Percentiles rank a stretch among this genome's conserved stretches.
These are phyloP conservation scores for Ambrosia hybrid DNA, from an alignment of 140 eudicot genomes.

Conservation along the genomic window DNA sequence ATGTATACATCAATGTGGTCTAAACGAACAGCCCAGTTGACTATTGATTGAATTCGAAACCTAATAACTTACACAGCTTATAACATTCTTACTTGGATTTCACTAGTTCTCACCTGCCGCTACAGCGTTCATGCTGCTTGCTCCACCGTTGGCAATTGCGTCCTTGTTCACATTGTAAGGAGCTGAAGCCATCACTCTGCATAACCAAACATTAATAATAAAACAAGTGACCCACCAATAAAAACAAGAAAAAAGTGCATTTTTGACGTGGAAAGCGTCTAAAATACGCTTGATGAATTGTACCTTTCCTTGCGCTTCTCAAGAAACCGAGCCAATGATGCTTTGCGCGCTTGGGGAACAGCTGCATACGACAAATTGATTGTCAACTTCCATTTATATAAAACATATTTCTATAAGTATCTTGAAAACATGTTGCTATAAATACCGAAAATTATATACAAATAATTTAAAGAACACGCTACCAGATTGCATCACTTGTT, in stretches of 20 bases:
- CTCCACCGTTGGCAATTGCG: constrained; percentile 21
- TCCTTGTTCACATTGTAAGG: constrained; percentile 55
- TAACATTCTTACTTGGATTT: constrained; percentile 19
- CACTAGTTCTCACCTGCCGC: constrained; percentile 25
- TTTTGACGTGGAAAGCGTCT: neutral
- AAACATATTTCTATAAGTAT: neutral
- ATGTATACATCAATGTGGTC: constrained; percentile 44
- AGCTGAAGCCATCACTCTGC: constrained; percentile 56
- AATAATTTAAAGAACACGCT: constrained; percentile 1
- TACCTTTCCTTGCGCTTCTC: constrained; percentile 92
- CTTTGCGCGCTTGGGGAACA: constrained; percentile 82
- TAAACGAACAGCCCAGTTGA: constrained; percentile 15
- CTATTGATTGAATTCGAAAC: constrained; percentile 22
- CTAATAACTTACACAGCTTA: constrained; percentile 34
- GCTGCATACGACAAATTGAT: constrained; percentile 38
- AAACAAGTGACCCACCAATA: too few relatives aligned
- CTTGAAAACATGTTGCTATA: neutral
- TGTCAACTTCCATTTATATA: constrained; percentile 21
- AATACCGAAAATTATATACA: neutral
- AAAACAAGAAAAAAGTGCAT: neutral
- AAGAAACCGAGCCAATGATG: constrained; percentile 75
- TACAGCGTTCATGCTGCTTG: constrained; percentile 24
- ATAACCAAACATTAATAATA: constrained; percentile 3
- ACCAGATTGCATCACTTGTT: constrained; percentile 73
- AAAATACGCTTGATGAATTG: constrained; percentile 8